Percentiles rank a stretch among this genome's conserved stretches.
phyloP scores from a whole-genome alignment of 192 early-diverging fungal genomes.

The Rhizophagus clarus region DNA sequence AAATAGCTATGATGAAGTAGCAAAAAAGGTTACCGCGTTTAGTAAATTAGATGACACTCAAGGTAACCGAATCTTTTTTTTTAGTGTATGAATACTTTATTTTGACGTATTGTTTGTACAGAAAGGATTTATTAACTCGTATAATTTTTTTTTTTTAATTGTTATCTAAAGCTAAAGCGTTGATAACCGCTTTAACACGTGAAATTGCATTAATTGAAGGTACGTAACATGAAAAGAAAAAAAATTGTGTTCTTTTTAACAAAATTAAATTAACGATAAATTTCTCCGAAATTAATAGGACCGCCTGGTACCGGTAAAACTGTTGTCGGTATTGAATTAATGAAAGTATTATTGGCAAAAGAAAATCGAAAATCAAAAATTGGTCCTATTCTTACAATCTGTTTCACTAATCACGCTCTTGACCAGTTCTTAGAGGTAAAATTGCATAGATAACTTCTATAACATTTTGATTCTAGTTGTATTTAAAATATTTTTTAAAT shows the following conservation, averaged over 20 bases:
- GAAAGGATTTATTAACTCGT: neutral
- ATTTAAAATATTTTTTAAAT: neutral
- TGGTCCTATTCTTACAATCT: conserved; percentile 53
- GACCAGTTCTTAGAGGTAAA: neutral
- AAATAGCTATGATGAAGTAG: neutral
- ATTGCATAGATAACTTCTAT: too few species aligned
- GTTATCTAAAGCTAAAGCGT: conserved; percentile 39
- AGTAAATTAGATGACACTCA: neutral
- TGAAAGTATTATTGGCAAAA: conserved; percentile 40
- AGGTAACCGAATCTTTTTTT: too few species aligned
- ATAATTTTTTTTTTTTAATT: neutral
- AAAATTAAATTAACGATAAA: too few species aligned
- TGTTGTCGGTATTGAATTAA: conserved; percentile 53
- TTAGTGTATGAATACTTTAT: too few species aligned
- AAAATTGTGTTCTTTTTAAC: too few species aligned
- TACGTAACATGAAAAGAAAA: too few species aligned
- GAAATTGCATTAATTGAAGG: conserved; percentile 60
- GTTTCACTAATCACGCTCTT: conserved; percentile 41
- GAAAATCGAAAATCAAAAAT: conserved; percentile 35
- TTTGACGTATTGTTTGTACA: too few species aligned
- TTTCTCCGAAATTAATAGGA: too few species aligned
- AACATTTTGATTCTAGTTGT: too few species aligned
- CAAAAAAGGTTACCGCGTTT: neutral
- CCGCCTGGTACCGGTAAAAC: conserved; percentile 59
- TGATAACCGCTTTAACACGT: conserved; percentile 49